Percentiles rank a stretch among this genome's conserved stretches.
These are phyloP conservation scores for Leucaena leucocephala DNA, from an alignment of 306 rosid genomes.

Conservation along the genomic window DNA sequence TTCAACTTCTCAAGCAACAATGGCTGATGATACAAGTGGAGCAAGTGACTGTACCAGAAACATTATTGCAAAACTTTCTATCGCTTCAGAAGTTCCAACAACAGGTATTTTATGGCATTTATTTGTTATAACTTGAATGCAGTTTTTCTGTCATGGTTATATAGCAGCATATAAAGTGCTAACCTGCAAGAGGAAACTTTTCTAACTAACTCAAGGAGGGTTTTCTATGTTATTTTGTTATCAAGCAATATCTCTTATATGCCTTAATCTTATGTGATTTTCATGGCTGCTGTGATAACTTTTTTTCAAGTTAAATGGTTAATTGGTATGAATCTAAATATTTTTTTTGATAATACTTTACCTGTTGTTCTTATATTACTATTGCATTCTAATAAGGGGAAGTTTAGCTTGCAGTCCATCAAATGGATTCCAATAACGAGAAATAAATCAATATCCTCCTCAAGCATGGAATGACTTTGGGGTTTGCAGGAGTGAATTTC, in stretches of 20 bases:
- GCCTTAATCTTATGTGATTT: neutral
- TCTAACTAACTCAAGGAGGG: neutral
- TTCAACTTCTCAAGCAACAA: neutral
- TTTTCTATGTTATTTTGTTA: too few species aligned
- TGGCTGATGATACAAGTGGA: neutral
- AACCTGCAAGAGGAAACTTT: neutral
- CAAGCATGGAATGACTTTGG: conserved; percentile 1
- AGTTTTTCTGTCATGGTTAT: neutral
- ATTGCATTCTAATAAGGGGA: conserved; percentile 26
- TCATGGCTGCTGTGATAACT: neutral
- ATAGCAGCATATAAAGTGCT: neutral
- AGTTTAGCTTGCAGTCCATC: conserved; percentile 27
- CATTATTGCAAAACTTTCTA: neutral
- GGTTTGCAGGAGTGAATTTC: conserved; percentile 22
- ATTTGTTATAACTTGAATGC: too few species aligned
- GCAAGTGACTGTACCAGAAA: conserved; percentile 15
- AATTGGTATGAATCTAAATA: neutral
- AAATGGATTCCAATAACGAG: conserved; percentile 3
- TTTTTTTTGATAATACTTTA: neutral
- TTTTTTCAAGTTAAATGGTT: neutral
- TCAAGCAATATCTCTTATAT: too few species aligned
- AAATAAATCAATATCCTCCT: conserved; percentile 6
- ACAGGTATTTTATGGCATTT: conserved; percentile 23
- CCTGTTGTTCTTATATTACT: neutral
- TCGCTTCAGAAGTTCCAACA: neutral